These are phyloP conservation scores for Neckera pumila DNA, from an alignment of 225 moss, liverwort and hornwort species.

Conservation along the genomic window DNA sequence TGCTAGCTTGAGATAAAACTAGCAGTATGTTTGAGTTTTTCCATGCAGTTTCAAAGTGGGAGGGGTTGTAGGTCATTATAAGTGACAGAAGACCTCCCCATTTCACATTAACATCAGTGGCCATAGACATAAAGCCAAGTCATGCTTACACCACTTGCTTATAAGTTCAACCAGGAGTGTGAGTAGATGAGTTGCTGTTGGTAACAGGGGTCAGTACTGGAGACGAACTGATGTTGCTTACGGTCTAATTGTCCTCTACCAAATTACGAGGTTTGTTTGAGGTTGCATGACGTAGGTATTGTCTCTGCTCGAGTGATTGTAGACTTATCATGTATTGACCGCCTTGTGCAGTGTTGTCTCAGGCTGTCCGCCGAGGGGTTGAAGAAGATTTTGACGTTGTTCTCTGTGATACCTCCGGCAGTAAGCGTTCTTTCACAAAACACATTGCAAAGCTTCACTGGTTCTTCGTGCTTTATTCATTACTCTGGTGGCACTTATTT, in stretches of 20 bases:
- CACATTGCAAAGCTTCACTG: neutral
- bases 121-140: neutral
- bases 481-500: neutral
- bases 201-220: neutral
- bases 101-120: neutral
- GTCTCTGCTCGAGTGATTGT: neutral
- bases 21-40: neutral
- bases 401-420: slow-evolving; percentile 92
- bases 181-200: neutral
- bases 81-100: neutral
- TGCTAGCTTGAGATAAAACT: too few relatives aligned
- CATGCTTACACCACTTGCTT: neutral
- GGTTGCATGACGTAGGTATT: neutral
- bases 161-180: neutral
- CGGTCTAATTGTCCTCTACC: neutral
- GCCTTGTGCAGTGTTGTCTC: slow-evolving; percentile 61
- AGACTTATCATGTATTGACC: slow-evolving; percentile 1
- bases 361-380: slow-evolving; percentile 67
- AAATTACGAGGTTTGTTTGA: neutral
- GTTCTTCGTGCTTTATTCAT: neutral
- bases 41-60: neutral
- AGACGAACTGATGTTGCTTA: neutral
- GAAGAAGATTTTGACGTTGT: slow-evolving; percentile 74
- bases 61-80: neutral
- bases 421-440: slow-evolving; percentile 27